Base-by-base conservation (phyloP, 2,329 filamentous ascomycete species). In the Albophoma yamanashiensis region DNA sequence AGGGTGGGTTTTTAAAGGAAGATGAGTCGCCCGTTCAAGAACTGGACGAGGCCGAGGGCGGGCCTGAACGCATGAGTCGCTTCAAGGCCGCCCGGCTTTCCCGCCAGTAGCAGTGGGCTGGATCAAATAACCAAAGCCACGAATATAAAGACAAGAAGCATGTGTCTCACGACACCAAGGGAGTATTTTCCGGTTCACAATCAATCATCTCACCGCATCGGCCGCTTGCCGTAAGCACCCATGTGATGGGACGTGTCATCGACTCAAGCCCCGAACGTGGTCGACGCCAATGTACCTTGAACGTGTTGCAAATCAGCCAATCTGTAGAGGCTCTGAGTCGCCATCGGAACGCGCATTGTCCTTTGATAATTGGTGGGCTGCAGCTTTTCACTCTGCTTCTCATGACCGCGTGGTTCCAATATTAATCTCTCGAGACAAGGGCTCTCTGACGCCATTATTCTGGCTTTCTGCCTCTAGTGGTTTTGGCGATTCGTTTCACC, bases 1-100 rank as follows among this genome's bases (percentile, higher is more conserved):
- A 94, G 67, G 92, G 92, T 58, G 92, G 92, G 3, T 96, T 96
- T 71, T 76, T 89, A 67, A 82, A 84, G 60, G 84, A 91, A 66
- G 84, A 89, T 61, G 86, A 91, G 62, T 79, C 83, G 58, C 82
- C 83, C 22, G 83, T 86, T 55, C 81, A 89, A 58, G 83, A 88
- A 1, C 77, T 92, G 53, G 86, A 87, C 59, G 85, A 92, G 66
- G 79, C 82, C 34, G 82, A 87, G 56, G 84, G 85, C 53, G 83
- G 82, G 1, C 79, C 79, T 57, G 83, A 82, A 72, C 84, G 81
- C 67, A 73, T 91, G 64, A 91, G 88, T 76, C 82, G 86, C 62
- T 92, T 92, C 75, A 89, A 85, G 75, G 87, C 88, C 56, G 88
- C 88, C 2, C 81, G 85, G 63, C 74, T 91, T 60, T 80, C 81